These are phyloP conservation scores for Neopestalotiopsis clavispora DNA, from an alignment of 2,329 filamentous ascomycete genomes.

Conservation along the genomic window DNA sequence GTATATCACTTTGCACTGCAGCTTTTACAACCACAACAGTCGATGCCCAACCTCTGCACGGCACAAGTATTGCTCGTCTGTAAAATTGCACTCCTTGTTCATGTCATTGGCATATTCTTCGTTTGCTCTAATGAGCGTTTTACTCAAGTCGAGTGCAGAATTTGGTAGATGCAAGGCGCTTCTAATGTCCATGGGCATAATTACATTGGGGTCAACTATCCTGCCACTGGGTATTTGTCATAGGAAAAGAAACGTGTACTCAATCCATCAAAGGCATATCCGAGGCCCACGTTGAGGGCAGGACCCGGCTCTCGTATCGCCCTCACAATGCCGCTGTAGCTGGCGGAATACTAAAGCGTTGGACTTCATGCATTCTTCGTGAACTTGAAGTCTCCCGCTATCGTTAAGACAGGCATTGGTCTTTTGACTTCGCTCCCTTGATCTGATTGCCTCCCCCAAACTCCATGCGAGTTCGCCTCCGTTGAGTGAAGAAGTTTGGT, in stretches of 20 bases:
- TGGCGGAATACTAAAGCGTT: not conserved
- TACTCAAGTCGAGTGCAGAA: not conserved
- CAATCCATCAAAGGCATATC: slow-evolving; percentile 24
- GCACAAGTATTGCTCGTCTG: too few species aligned
- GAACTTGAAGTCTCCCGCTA: not conserved
- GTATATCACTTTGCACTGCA: not conserved
- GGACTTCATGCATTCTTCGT: not conserved
- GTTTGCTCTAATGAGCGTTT: not conserved
- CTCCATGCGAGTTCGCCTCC: not conserved
- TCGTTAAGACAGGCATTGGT: not conserved
- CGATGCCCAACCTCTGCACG: too few species aligned
- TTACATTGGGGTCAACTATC: slow-evolving; percentile 28
- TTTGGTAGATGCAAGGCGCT: not conserved
- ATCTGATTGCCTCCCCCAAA: not conserved
- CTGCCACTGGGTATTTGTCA: slow-evolving; percentile 24
- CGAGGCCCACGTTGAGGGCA: slow-evolving; percentile 22
- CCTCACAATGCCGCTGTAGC: slow-evolving; percentile 21
- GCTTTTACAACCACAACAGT: not conserved
- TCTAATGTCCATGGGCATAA: slow-evolving; percentile 13
- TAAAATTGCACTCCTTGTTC: too few species aligned
- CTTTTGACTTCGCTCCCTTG: slow-evolving; percentile 5
- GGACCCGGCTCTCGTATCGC: slow-evolving; percentile 20
- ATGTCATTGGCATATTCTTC: too few species aligned
- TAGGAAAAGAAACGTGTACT: slow-evolving; percentile 24
- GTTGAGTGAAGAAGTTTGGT: not conserved